Evolutionary conservation across 2,329 filamentous ascomycete species (phyloP), one percentile per base, ranked within the genome.

Genomic region (Lasiodiplodia hormozganensis): DNA sequence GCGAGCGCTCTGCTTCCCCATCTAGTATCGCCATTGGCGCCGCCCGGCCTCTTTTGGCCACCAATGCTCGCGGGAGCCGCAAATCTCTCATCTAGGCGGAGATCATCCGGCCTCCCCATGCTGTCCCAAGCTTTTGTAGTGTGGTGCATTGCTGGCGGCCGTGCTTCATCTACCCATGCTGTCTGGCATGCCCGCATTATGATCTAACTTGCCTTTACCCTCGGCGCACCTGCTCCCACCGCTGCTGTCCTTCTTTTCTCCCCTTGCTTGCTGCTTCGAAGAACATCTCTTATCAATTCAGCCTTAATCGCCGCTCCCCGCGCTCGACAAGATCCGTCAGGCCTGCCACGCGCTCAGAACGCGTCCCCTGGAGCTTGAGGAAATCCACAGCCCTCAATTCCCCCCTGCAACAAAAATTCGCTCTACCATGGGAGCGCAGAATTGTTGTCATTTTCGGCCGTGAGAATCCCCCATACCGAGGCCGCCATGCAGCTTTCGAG

Each of bases 211-310:
- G 53, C 62, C 34, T 62, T 47, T 62, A 31, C 47, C 47, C 57
- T 62, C 31, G 43, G 28, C 28, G 43, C 60, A 49, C 47, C 47
- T 53, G 40, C 60, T 56, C 7, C 16, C 51, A 56, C 79, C 79
- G 77, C 75, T 72, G 16, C 74, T 74, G 56, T 70, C 71, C 65
- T 71, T 78, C 31, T 38, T 76, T 71, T 76, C 67, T 74, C 52
- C 69, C 69, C 69, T 78, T 62, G 73, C 71, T 31, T 72, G 79
- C 51, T 38, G 74, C 40, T 68, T 69, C 77, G 18, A 71, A 12
- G 43, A 31, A 40, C 58, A 51, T 36, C 60, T 51, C 58, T 62
- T 49, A 62, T 62, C 58, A 54, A 3, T 34, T 56, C 52, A 56
- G 51, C 23, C 62, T 65, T 31, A 65, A 56, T 36, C 40, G 6